phyloP scores from a whole-genome alignment of 2,329 filamentous ascomycete species.

The Clonostachys sp. region DNA sequence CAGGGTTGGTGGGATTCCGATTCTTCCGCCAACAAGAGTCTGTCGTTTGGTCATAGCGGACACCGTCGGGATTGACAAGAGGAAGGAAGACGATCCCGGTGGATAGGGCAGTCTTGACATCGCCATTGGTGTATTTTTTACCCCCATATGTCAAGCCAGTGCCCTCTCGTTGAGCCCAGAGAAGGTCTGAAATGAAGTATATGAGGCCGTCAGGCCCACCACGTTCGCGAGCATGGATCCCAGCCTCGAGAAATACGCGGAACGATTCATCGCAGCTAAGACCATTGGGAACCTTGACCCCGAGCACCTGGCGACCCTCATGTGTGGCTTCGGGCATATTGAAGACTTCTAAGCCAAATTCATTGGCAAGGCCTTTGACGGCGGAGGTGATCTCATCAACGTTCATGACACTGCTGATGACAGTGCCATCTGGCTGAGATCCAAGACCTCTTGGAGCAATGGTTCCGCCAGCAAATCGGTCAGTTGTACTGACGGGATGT shows the following conservation, averaged over 20 bases:
- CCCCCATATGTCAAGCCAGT: slow-evolving; percentile 46
- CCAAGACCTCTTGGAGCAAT: no score
- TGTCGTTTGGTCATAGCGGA: slow-evolving; percentile 44
- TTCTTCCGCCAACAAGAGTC: slow-evolving; percentile 53
- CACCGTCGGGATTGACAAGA: slow-evolving; percentile 48
- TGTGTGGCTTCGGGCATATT: no score
- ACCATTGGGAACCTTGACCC: no score
- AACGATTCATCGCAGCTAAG: no score
- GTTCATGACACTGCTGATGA: no score
- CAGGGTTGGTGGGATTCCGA: slow-evolving; percentile 36
- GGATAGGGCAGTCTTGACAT: slow-evolving; percentile 45
- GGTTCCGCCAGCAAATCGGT: no score
- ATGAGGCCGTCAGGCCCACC: slow-evolving; percentile 51
- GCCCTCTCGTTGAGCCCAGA: slow-evolving; percentile 44
- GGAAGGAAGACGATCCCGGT: slow-evolving; percentile 49
- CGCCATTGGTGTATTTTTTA: slow-evolving; percentile 42
- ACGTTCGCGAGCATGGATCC: slow-evolving; percentile 53
- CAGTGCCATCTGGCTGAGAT: no score
- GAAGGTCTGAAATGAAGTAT: slow-evolving; percentile 53
- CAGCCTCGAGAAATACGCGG: slow-evolving; percentile 46
- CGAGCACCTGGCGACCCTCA: no score
- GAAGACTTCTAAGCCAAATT: no score
- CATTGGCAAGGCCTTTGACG: no score
- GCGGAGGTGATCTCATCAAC: no score
- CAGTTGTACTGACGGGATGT: no score